phyloP scores from a whole-genome alignment of 23 red algal genomes.

The Gracilaria gracilis region DNA sequence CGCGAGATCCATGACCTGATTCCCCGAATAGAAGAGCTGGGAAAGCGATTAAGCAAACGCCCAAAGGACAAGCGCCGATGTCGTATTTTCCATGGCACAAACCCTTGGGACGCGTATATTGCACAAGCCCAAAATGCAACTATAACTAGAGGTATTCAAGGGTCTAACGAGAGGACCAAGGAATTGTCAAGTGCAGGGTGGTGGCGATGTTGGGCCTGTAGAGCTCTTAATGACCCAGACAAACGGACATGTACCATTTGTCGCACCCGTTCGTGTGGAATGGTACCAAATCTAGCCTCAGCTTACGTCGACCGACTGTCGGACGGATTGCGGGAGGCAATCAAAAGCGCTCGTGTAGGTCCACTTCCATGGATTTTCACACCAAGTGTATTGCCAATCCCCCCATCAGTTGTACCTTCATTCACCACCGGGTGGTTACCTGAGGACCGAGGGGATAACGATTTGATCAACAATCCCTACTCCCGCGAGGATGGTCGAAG shows the following conservation, averaged over 20 bases:
- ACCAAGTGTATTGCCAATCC: constrained; percentile 13
- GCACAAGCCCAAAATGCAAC: background rate
- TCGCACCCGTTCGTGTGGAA: constrained; percentile 10
- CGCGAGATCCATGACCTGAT: constrained; percentile 60
- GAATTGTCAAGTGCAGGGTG: constrained; percentile 3
- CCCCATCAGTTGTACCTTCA: constrained; percentile 4
- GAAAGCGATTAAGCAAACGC: constrained; percentile 42
- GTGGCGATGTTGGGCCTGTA: constrained; percentile 54
- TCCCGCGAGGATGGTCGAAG: background rate
- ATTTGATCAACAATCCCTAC: background rate
- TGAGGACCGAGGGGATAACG: background rate
- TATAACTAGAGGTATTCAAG: constrained; percentile 28
- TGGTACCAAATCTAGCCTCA: background rate
- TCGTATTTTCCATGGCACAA: constrained; percentile 26
- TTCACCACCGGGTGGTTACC: constrained; percentile 2
- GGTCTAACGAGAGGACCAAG: background rate
- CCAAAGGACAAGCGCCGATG: constrained; percentile 22
- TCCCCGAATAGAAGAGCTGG: constrained; percentile 59
- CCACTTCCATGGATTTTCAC: constrained; percentile 63
- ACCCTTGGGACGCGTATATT: constrained; percentile 61
- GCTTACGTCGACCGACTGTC: constrained; percentile 3
- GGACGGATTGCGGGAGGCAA: constrained; percentile 17
- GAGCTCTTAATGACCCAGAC: constrained; percentile 14
- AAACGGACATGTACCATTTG: constrained; percentile 17
- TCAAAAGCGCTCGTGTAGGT: constrained; percentile 24